These are phyloP conservation scores for Sclerotinia sclerotiorum DNA, from an alignment of 2,329 filamentous ascomycete species.

Conservation along the genomic window DNA sequence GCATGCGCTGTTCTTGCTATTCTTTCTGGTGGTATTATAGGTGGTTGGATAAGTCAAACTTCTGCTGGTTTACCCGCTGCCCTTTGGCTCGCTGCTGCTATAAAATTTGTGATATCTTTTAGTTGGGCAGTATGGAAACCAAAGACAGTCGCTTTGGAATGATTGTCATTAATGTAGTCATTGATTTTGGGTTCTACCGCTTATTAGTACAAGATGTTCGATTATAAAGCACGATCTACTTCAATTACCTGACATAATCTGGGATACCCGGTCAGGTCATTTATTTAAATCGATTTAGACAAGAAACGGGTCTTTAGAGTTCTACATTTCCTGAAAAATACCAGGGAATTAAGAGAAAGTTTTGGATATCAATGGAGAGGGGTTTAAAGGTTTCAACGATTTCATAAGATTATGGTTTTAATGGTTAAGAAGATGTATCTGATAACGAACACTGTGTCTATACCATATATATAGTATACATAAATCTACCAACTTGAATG, in stretches of 20 bases:
- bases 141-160: conserved; percentile 22
- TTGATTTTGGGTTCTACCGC: neutral
- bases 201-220: neutral
- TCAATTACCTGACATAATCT: neutral
- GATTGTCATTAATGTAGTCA: neutral
- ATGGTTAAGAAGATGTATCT: neutral
- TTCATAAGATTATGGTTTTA: neutral
- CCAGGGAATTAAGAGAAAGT: too few species aligned
- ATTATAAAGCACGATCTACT: neutral
- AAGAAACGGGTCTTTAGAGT: neutral
- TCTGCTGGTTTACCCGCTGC: conserved; percentile 51
- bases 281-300: neutral
- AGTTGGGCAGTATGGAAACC: conserved; percentile 62
- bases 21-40: conserved; percentile 54
- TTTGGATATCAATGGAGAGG: neutral
- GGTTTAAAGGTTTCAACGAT: neutral
- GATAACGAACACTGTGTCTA: too few species aligned
- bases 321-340: neutral
- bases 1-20: conserved; percentile 51
- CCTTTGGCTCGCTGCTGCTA: conserved; percentile 45
- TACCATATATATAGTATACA: too few species aligned
- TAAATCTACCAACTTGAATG: too few species aligned
- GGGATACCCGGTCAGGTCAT: neutral
- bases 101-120: conserved; percentile 58
- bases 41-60: conserved; percentile 55